Conservation (phyloP, 169 alveolate species). For the Neospora caninum region DNA sequence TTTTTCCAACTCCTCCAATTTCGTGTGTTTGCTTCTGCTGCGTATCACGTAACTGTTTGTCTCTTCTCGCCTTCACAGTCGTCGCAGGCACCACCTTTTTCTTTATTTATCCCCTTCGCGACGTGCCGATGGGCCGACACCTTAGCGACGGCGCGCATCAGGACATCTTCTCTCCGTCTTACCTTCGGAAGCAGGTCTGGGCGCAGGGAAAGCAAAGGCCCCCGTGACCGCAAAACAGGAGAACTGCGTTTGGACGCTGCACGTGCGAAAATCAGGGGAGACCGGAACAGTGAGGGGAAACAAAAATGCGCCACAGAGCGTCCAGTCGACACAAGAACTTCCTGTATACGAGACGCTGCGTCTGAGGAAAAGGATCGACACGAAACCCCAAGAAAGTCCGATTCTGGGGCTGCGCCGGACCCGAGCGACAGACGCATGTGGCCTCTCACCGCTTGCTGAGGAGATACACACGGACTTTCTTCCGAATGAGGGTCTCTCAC, state of each 20-base stretch:
- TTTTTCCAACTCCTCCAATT: neutral
- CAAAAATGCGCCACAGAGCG: no score
- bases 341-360: no score
- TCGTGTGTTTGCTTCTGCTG: neutral
- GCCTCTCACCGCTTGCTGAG: no score
- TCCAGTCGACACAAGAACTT: no score
- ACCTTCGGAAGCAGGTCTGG: conserved; percentile 61
- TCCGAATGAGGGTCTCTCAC: no score
- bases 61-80: neutral
- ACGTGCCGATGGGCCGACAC: neutral
- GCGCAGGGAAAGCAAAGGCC: conserved; percentile 66
- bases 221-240: conserved; percentile 63
- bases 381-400: no score
- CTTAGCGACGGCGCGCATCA: neutral
- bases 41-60: neutral
- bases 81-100: neutral
- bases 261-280: no score
- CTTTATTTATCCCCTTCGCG: neutral
- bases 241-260: conserved; percentile 64
- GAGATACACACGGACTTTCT: no score
- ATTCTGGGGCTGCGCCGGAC: no score
- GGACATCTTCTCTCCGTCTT: neutral
- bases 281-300: no score
- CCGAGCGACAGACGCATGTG: no score
- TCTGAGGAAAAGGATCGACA: no score